phyloP scores from a whole-genome alignment of 306 rosid species.

The Castanopsis chinensis region DNA sequence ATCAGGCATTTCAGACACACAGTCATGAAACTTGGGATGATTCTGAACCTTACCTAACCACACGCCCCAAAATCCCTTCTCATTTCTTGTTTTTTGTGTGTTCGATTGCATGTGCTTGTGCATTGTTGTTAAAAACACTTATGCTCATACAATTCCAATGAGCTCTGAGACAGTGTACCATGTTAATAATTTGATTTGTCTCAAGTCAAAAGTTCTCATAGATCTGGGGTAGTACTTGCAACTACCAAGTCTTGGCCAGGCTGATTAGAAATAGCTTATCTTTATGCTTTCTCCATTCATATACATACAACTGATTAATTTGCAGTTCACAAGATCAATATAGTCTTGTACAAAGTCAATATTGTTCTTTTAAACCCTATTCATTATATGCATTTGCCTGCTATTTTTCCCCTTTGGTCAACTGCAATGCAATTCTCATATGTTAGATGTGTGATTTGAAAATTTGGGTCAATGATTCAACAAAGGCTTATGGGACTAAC shows the following conservation, averaged over 20 bases:
- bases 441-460: background rate
- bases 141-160: background rate
- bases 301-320: background rate
- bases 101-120: too few species aligned
- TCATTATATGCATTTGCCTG: background rate
- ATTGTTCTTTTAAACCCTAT: background rate
- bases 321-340: background rate
- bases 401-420: background rate
- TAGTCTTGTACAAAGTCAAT: background rate
- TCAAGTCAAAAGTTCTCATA: background rate
- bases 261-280: background rate
- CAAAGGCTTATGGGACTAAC: background rate
- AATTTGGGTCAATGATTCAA: background rate
- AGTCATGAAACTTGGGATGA: too few species aligned
- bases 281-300: background rate
- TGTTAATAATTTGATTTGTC: background rate
- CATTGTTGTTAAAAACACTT: background rate
- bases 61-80: too few species aligned
- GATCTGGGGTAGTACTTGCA: background rate
- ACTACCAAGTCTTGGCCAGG: background rate
- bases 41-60: too few species aligned
- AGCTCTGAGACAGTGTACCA: background rate
- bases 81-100: background rate
- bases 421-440: background rate
- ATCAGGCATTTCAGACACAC: background rate